Conservation (phyloP, 148 eudicot species). For the Chenopodium album region DNA sequence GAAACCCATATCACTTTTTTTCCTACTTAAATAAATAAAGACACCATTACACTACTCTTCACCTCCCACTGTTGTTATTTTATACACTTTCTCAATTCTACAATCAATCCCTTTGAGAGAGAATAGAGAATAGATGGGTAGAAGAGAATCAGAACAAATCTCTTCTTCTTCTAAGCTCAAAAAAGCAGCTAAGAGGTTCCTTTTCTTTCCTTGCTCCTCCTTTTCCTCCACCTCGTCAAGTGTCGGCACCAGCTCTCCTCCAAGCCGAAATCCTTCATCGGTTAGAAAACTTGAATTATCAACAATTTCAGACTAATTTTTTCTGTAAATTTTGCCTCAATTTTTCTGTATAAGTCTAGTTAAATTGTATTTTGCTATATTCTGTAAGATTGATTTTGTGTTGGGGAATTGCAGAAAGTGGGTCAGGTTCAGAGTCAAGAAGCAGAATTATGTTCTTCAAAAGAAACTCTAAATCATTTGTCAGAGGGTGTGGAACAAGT, state of each 20-base stretch:
- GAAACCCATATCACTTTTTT: not conserved
- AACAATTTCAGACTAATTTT: too few relatives aligned
- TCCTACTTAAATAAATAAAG: not conserved
- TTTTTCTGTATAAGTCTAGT: not conserved
- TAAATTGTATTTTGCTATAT: not conserved
- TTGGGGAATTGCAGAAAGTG: slow-evolving; percentile 26
- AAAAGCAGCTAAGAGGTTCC: slow-evolving; percentile 34
- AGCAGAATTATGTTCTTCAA: slow-evolving; percentile 21
- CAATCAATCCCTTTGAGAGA: too few relatives aligned
- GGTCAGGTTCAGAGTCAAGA: slow-evolving; percentile 15
- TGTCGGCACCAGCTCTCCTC: not conserved
- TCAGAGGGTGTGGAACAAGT: slow-evolving; percentile 30
- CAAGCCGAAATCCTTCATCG: slow-evolving; percentile 6
- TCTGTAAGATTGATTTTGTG: not conserved
- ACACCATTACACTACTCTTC: not conserved
- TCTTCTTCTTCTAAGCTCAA: slow-evolving; percentile 38
- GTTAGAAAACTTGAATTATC: too few relatives aligned
- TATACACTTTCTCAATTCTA: not conserved
- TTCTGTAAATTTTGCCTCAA: slow-evolving; percentile 14
- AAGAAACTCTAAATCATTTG: slow-evolving; percentile 15
- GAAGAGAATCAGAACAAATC: slow-evolving; percentile 30
- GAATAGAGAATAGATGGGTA: not conserved
- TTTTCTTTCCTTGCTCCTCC: slow-evolving; percentile 41
- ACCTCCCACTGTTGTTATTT: not conserved
- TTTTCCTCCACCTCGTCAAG: slow-evolving; percentile 24